Percentiles rank a stretch among this genome's conserved stretches.
phyloP scores from a whole-genome alignment of 176 grass and related monocot species.

The Stipa capillata region DNA sequence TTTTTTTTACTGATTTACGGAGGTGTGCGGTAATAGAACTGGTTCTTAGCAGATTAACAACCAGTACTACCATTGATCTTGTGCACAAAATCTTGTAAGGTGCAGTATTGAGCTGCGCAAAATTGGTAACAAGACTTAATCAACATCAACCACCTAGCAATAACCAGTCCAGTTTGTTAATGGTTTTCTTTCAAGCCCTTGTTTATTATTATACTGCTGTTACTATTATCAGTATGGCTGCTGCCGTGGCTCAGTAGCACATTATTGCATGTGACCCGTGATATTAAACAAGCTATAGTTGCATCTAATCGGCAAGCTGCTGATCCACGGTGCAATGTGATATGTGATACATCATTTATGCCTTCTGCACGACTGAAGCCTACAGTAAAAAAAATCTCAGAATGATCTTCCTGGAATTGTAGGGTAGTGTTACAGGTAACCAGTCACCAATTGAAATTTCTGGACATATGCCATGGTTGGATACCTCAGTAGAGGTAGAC shows the following conservation, averaged over 20 bases:
- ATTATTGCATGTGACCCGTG: conserved; percentile 16
- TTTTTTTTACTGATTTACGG: not conserved
- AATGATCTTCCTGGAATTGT: not conserved
- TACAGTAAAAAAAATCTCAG: not conserved
- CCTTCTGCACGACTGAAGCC: not conserved
- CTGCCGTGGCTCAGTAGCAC: not conserved
- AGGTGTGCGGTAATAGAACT: not conserved
- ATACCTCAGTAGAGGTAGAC: not conserved
- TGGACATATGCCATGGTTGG: not conserved
- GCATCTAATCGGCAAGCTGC: conserved; percentile 7
- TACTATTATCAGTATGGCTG: not conserved
- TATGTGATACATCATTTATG: not conserved
- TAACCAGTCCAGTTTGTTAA: not conserved
- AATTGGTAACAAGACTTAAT: not conserved
- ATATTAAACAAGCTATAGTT: conserved; percentile 1
- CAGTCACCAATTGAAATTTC: not conserved
- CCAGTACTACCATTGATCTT: not conserved
- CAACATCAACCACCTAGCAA: not conserved
- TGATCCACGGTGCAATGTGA: not conserved
- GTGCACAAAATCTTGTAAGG: not conserved
- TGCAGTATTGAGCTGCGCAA: not conserved
- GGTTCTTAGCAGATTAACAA: not conserved
- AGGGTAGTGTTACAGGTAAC: not conserved
- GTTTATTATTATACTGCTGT: not conserved
- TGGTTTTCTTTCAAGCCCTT: conserved; percentile 9